A percentile compares a stretch with the other conserved stretches of the same genome.
Evolutionary conservation across 2,329 filamentous ascomycete genomes (phyloP).

Genomic region (Alternaria burnsii): DNA sequence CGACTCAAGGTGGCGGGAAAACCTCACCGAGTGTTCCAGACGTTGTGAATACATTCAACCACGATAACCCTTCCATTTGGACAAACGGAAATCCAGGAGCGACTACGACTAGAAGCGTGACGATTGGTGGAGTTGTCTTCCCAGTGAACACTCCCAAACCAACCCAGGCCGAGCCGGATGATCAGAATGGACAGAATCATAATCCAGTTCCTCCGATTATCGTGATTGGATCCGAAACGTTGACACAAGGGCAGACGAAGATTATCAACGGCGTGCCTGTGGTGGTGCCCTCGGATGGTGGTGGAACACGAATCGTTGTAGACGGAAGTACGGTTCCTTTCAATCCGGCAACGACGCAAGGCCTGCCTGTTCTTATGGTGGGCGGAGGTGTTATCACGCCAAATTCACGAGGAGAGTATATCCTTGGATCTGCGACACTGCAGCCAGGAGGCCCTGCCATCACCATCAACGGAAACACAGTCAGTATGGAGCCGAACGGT

Average conservation of each 20-base stretch:
- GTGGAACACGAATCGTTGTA: constrained; percentile 37
- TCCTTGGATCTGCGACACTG: constrained; percentile 42
- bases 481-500: constrained; percentile 48
- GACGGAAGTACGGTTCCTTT: constrained; percentile 38
- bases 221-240: constrained; percentile 37
- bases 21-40: constrained; percentile 19
- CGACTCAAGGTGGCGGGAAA: constrained; percentile 7
- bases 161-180: constrained; percentile 8
- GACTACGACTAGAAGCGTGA: constrained; percentile 18
- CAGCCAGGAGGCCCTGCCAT: constrained; percentile 43
- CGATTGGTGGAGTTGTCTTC: constrained; percentile 33
- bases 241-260: constrained; percentile 42
- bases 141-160: constrained; percentile 27
- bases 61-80: constrained; percentile 1
- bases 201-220: constrained; percentile 22
- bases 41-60: background rate
- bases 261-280: constrained; percentile 46
- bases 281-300: constrained; percentile 30
- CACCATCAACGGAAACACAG: constrained; percentile 46
- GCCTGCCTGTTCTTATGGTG: constrained; percentile 35
- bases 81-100: constrained; percentile 2
- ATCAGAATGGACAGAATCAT: constrained; percentile 11
- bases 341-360: constrained; percentile 28
- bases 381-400: constrained; percentile 40
- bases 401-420: constrained; percentile 43